A percentile compares a stretch with the other conserved stretches of the same genome.
Evolutionary conservation across 2,329 filamentous ascomycete genomes (phyloP).

Genomic region (Eutypa lata): DNA sequence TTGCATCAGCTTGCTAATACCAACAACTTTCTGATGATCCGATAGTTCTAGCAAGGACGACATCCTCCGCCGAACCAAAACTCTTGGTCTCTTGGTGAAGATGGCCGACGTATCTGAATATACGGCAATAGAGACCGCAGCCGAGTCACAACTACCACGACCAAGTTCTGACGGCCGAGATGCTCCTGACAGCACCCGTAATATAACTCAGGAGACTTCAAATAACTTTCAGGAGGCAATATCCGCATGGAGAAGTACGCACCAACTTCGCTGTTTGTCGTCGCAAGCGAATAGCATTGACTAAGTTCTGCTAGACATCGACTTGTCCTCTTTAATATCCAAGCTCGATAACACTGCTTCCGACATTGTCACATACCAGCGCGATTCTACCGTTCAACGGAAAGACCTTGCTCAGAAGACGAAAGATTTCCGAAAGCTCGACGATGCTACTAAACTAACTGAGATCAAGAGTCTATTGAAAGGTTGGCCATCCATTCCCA

Average conservation of each 20-base stretch:
- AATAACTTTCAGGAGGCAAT: conserved; percentile 98
- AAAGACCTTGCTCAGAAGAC: conserved; percentile 99
- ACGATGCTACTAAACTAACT: conserved; percentile 75
- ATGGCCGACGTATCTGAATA: conserved; percentile 24
- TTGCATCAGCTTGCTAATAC: background rate
- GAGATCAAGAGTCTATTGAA: conserved; percentile 91
- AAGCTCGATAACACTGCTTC: conserved; percentile 90
- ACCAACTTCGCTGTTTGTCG: conserved; percentile 3
- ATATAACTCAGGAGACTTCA: conserved; percentile 49
- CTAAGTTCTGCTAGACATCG: conserved; percentile 62
- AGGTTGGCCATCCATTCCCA: conserved; percentile 47
- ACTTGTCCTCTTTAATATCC: conserved; percentile 78
- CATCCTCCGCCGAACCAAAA: too few relatives aligned
- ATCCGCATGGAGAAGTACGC: conserved; percentile 87
- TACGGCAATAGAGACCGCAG: conserved; percentile 19
- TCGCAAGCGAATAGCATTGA: conserved; percentile 5
- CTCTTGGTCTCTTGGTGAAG: conserved; percentile 1
- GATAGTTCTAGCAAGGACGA: conserved; percentile 14
- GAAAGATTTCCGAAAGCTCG: conserved; percentile 93
- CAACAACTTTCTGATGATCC: conserved; percentile 15
- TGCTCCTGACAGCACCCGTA: conserved; percentile 4
- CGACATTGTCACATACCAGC: conserved; percentile 88
- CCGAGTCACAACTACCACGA: conserved; percentile 26
- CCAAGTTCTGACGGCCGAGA: conserved; percentile 16
- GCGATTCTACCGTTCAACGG: conserved; percentile 90